Percentiles rank a stretch among this genome's conserved stretches.
phyloP scores from a whole-genome alignment of 805 yeast genomes.

The Groenewaldozyma salmanticensis region DNA sequence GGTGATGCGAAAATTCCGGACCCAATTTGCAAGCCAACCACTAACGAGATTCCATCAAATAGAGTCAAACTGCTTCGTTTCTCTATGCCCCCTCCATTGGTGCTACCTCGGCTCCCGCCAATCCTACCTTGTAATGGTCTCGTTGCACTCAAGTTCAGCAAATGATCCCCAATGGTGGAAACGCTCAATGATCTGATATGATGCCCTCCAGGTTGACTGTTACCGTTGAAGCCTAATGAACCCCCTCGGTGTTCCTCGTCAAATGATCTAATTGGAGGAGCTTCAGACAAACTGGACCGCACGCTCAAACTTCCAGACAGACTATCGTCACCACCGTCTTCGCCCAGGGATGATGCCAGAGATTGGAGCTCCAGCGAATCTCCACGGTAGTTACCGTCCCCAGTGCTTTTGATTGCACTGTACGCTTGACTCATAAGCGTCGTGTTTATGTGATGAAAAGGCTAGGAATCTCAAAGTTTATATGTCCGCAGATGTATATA shows the following conservation, averaged over 20 bases:
- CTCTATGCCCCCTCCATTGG: constrained; percentile 17
- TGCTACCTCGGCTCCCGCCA: constrained; percentile 8
- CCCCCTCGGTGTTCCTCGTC: no score
- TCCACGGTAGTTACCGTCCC: neutral
- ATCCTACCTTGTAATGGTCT: constrained; percentile 10
- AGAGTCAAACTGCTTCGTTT: constrained; percentile 22
- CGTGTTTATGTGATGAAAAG: no score
- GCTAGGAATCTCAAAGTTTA: no score
- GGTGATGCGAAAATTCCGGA: constrained; percentile 37
- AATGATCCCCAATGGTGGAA: constrained; percentile 23
- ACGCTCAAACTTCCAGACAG: constrained; percentile 4
- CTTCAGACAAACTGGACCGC: no score
- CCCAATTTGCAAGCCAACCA: constrained; percentile 35
- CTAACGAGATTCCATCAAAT: constrained; percentile 30
- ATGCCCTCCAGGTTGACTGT: no score
- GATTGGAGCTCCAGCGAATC: constrained; percentile 28
- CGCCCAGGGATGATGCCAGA: constrained; percentile 26
- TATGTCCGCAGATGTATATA: no score
- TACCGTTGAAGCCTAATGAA: neutral
- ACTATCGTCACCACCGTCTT: constrained; percentile 17
- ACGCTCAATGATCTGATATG: constrained; percentile 13
- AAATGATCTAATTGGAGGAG: no score
- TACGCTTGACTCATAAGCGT: no score
- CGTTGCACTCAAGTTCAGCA: constrained; percentile 21
- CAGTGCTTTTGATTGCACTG: neutral